Evolutionary conservation across 352 stramenopile species (phyloP).

Genomic region (Pilasporangium apinafurcum): DNA sequence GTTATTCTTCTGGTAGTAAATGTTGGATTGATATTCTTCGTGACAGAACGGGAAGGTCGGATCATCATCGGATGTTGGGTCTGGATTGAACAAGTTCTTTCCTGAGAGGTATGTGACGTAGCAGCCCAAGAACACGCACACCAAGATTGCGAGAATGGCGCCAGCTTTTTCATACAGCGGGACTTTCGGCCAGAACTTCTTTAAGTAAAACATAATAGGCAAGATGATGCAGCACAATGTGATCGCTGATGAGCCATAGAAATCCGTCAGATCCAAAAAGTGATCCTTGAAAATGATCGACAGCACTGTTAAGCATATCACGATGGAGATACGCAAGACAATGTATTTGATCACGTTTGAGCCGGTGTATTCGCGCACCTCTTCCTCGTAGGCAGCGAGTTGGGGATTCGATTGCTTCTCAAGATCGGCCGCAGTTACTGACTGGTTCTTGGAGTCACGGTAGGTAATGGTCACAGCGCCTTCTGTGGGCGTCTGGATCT

Average conservation of each 20-base stretch:
- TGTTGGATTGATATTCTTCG: constrained; percentile 26
- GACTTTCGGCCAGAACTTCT: constrained; percentile 29
- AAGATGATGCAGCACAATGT: constrained; percentile 49
- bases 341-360: constrained; percentile 37
- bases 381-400: constrained; percentile 23
- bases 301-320: constrained; percentile 22
- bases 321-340: constrained; percentile 27
- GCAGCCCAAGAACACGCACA: constrained; percentile 31
- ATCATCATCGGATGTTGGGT: constrained; percentile 6
- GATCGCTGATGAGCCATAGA: constrained; percentile 38
- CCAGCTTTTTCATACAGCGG: constrained; percentile 33
- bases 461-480: constrained; percentile 1
- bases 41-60: constrained; percentile 52
- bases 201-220: constrained; percentile 49
- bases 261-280: constrained; percentile 50
- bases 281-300: constrained; percentile 33
- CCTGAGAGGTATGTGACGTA: constrained; percentile 51
- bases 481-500: constrained; percentile 1
- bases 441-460: constrained; percentile 14
- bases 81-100: constrained; percentile 45
- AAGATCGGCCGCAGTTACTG: constrained; percentile 19
- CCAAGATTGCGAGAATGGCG: constrained; percentile 24
- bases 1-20: constrained; percentile 37
- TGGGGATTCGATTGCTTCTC: constrained; percentile 20
- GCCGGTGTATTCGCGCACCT: constrained; percentile 37